Conservation (phyloP, 441 rosid genomes). For the Aquilaria agallochum region DNA sequence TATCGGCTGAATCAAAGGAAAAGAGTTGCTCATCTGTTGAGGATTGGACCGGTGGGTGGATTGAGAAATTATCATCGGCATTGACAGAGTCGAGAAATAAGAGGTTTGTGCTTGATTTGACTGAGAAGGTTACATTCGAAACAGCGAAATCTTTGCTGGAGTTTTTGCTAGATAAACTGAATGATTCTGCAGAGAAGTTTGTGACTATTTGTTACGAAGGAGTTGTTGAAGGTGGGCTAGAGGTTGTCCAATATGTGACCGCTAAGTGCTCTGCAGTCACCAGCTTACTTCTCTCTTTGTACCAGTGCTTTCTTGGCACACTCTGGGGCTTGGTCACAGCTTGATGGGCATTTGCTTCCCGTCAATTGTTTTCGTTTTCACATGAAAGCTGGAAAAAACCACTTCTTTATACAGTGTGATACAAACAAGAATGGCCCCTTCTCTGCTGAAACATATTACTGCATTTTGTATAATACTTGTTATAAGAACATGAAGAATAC, state of each 20-base stretch:
- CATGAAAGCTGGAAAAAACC: too few species aligned
- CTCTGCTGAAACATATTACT: too few species aligned
- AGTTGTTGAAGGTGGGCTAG: constrained; percentile 39
- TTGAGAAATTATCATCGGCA: constrained; percentile 48
- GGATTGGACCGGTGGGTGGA: constrained; percentile 31
- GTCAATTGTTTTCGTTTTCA: too few species aligned
- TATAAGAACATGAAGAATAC: too few species aligned
- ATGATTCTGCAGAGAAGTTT: constrained; percentile 34
- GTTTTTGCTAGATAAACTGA: constrained; percentile 40
- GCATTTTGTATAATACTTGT: too few species aligned
- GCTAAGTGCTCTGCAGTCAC: constrained; percentile 50
- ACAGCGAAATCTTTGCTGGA: constrained; percentile 64
- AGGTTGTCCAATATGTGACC: constrained; percentile 38
- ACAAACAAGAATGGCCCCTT: too few species aligned
- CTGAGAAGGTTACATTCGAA: constrained; percentile 62
- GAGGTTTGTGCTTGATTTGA: constrained; percentile 60
- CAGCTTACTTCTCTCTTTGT: constrained; percentile 53
- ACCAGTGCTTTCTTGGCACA: constrained; percentile 56
- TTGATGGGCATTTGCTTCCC: constrained; percentile 4
- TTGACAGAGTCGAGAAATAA: constrained; percentile 62
- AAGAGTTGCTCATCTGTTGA: constrained; percentile 17
- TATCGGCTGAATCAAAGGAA: constrained; percentile 13
- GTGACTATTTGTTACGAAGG: constrained; percentile 27
- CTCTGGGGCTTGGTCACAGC: constrained; percentile 55
- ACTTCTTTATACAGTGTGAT: too few species aligned